Base-by-base conservation (phyloP, 331 rosid species). In the Malus hybrid region DNA sequence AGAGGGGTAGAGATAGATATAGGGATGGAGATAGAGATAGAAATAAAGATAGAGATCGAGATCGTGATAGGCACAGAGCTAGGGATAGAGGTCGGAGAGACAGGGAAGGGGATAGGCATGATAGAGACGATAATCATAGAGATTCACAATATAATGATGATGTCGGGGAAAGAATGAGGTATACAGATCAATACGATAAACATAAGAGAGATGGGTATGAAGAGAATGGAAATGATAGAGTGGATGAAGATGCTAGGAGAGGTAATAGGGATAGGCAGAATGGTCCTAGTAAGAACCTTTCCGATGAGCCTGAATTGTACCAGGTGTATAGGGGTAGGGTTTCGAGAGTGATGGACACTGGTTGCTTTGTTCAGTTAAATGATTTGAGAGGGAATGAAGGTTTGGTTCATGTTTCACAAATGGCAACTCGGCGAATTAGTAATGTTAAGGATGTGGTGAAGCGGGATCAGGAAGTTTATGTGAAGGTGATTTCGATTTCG, bases 321-420 rank as follows among this genome's bases (percentile, higher is more conserved):
- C 73, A 61, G 76, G 93, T 94, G 71, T 94, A 91, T 72, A 91
- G 80, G 80, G 98, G 97, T 5, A 86, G 95, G 79, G 88, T 91
- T 20, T 85, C 95, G 0, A 87, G 92, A 77, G 97, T 94, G 66
- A 91, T 91, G 97, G 96, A 93, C 62, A 85, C 89, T 0, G 97
- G 96, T 36, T 89, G 96, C 79, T 93, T 93, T 76, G 96, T 93
- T 22, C 93, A 89, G 74, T 42, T 93, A 66, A 90, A 67, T 44
- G 96, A 93, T 30, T 77, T 89, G 6, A 86, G 88, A 77, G 96
- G 98, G 60, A 93, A 88, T 60, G 97, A 91, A 79, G 96, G 98
- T 46, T 80, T 90, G 84, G 97, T 93, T 26, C 98, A 93, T 32
- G 92, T 91, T 62, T 93, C 97, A 1, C 97, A 93, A 80, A 89